phyloP scores from a whole-genome alignment of 1,139 yeast genomes.

The Suhomyces bokatorum region DNA sequence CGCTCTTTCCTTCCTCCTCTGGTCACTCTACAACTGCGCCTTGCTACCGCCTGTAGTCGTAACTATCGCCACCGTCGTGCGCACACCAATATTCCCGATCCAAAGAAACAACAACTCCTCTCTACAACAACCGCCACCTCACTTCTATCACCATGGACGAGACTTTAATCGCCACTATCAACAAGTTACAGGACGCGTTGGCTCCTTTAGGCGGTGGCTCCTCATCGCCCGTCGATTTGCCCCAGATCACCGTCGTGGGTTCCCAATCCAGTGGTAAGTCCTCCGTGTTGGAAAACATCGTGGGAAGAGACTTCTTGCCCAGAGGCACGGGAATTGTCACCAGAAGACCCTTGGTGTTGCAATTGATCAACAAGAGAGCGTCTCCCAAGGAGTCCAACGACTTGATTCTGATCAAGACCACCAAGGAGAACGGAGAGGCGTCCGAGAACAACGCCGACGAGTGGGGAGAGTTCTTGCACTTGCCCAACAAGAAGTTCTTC shows the following conservation, averaged over 20 bases:
- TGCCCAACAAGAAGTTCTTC: slow-evolving; percentile 84
- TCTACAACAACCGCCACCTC: slow-evolving; percentile 1
- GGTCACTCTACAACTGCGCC: too few relatives aligned
- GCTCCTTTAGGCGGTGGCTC: slow-evolving; percentile 92
- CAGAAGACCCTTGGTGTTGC: slow-evolving; percentile 76
- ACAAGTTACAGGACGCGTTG: slow-evolving; percentile 89
- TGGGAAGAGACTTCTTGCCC: slow-evolving; percentile 76
- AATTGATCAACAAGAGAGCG: slow-evolving; percentile 64
- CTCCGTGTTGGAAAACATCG: slow-evolving; percentile 74
- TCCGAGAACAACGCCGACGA: slow-evolving; percentile 84
- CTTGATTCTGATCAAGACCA: slow-evolving; percentile 37
- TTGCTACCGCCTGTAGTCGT: neutral
- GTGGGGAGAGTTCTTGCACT: slow-evolving; percentile 97
- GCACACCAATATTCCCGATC: neutral
- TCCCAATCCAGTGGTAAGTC: slow-evolving; percentile 81
- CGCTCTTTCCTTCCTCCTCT: too few relatives aligned
- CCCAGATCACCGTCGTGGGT: slow-evolving; percentile 74
- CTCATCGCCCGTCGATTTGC: slow-evolving; percentile 79
- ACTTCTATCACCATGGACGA: slow-evolving; percentile 66
- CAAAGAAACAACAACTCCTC: too few relatives aligned
- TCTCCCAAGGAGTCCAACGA: slow-evolving; percentile 24
- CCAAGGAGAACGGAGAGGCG: slow-evolving; percentile 44
- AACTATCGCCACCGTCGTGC: slow-evolving; percentile 1
- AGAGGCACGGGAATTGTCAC: slow-evolving; percentile 84
- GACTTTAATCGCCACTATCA: slow-evolving; percentile 83